Conservation (phyloP, 805 yeast genomes). For the Monosporozyma aerobia region DNA sequence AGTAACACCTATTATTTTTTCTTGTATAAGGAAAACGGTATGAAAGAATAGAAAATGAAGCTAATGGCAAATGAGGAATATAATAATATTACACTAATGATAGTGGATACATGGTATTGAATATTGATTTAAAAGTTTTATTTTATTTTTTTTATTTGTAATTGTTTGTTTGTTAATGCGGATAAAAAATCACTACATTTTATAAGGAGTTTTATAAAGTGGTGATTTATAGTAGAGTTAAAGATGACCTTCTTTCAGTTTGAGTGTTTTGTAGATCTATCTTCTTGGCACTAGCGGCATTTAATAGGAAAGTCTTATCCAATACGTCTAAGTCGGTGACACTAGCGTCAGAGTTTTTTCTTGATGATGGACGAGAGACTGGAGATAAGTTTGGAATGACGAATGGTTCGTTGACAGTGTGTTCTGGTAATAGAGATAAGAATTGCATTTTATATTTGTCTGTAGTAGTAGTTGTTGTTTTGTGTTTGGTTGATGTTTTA, state of each 20-base stretch:
- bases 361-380: slow-evolving; percentile 31
- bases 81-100: no score
- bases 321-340: slow-evolving; percentile 5
- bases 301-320: slow-evolving; percentile 3
- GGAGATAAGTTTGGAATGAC: slow-evolving; percentile 59
- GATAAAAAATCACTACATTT: no score
- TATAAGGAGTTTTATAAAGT: no score
- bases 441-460: slow-evolving; percentile 26
- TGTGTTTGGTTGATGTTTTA: neutral
- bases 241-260: neutral
- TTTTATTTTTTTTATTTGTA: no score
- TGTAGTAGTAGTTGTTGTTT: neutral
- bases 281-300: neutral
- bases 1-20: no score
- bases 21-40: no score
- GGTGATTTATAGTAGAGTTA: neutral
- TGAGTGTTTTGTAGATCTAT: neutral
- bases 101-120: no score
- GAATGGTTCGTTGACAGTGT: slow-evolving; percentile 44
- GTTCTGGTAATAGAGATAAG: slow-evolving; percentile 42
- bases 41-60: no score
- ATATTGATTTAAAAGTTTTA: no score
- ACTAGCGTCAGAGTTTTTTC: slow-evolving; percentile 24
- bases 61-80: no score
- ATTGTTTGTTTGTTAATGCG: no score